Base-by-base conservation (phyloP, 176 grass and related monocot species). In the Phyllostachys edulis region DNA sequence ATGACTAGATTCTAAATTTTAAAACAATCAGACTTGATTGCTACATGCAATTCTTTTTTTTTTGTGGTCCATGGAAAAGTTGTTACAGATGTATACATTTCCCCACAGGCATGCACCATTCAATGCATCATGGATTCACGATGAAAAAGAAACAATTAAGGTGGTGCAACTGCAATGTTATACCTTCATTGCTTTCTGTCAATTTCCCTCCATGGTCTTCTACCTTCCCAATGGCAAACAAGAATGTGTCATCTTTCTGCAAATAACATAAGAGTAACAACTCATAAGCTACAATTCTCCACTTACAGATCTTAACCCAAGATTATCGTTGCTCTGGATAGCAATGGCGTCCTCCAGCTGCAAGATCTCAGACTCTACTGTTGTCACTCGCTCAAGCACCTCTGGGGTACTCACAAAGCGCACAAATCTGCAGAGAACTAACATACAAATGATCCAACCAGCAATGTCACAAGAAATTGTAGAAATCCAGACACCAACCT, bases 381-480 rank as follows among this genome's bases (percentile, higher is more conserved):
- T 96, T 21, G 93, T 96, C 23, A 99, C 96, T 56, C 96, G 88
- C 81, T 99, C 96, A 52, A 99, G 88, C 73, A 99, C 88, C 78
- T 99, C 96, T 4, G 96, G 93, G 55, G 96, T 99, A 81, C 96
- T 99, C 78, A 99, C 93, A 20, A 96, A 99, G 38, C 93, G 89
- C 68, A 99, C 91, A 92, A 98, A 98, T 69, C 93, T 98, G 85
- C n/a, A 26, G 80, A 38, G 38, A 91, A 54, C 6, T 29, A 86
- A 29, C 60, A 63, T 66, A n/a, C 26, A 64, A 84, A 26, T 87
- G 18, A 66, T 63, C 55, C 21, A 72, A 18, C 37, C 44, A 13
- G 55, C 59, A 81, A 60, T 70, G 62, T 11, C 18, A 69, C 75
- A 42, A 47, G 50, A 54, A 73, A 45, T 9, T 81, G 41, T 46